Percentiles rank a stretch among this genome's conserved stretches.
Evolutionary conservation across 2,329 filamentous ascomycete species (phyloP).

Genomic region (Fusarium luffae): DNA sequence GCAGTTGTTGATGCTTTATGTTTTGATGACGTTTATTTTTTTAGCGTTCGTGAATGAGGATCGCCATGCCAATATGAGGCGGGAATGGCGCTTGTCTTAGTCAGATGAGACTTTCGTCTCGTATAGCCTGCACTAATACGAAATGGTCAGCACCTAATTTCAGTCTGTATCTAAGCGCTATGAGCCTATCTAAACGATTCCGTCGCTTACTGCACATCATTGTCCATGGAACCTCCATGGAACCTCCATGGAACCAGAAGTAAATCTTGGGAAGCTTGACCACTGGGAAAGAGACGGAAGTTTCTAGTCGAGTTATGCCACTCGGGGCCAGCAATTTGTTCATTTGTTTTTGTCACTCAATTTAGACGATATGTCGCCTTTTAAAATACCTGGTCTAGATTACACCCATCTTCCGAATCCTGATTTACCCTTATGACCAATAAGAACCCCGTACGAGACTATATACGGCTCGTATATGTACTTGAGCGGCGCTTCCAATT

Average conservation of each 20-base stretch:
- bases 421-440: neutral
- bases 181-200: neutral
- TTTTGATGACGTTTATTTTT: slow-evolving; percentile 1
- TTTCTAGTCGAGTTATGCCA: neutral
- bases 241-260: too few species aligned
- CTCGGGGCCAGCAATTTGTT: neutral
- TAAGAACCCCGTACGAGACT: fast-evolving
- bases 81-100: slow-evolving; percentile 6
- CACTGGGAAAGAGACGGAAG: too few species aligned
- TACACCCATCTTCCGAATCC: neutral
- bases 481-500: too few species aligned
- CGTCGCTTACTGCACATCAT: neutral
- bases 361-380: neutral
- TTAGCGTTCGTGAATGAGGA: neutral
- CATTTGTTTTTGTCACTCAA: neutral
- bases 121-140: slow-evolving; percentile 10
- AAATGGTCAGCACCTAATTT: slow-evolving; percentile 3
- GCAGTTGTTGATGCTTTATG: neutral
- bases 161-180: neutral
- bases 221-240: too few species aligned
- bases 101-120: slow-evolving; percentile 7
- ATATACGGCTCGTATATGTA: neutral
- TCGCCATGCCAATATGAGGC: slow-evolving; percentile 6
- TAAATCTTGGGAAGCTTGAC: too few species aligned
- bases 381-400: too few species aligned